These are phyloP conservation scores for Triticum turgidum DNA, from an alignment of 176 grass and related monocot species.

Conservation along the genomic window DNA sequence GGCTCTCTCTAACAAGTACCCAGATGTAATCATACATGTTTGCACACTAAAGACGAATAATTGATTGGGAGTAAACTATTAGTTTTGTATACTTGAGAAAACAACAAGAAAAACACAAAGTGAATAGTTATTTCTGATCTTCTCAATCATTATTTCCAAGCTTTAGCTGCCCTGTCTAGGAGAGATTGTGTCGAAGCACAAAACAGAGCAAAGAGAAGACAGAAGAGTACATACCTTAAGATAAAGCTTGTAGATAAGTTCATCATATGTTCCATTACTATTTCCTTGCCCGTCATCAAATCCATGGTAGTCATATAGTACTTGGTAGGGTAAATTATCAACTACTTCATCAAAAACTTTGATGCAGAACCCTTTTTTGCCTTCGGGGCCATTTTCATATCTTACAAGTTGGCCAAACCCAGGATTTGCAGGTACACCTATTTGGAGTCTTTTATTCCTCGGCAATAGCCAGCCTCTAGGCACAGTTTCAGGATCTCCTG, in stretches of 20 bases:
- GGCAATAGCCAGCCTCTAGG: slow-evolving; percentile 84
- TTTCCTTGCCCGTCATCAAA: slow-evolving; percentile 38
- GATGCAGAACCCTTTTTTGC: slow-evolving; percentile 39
- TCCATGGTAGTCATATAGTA: not conserved
- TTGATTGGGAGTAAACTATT: not conserved
- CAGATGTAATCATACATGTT: not conserved
- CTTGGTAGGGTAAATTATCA: slow-evolving; percentile 32
- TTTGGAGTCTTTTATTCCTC: slow-evolving; percentile 11
- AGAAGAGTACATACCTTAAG: slow-evolving; percentile 40
- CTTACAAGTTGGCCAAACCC: slow-evolving; percentile 49
- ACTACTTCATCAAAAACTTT: slow-evolving; percentile 58
- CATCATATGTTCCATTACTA: slow-evolving; percentile 58
- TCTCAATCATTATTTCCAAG: not conserved
- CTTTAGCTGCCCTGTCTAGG: not conserved
- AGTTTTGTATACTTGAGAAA: not conserved
- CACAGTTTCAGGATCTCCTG: slow-evolving; percentile 3
- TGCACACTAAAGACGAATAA: not conserved
- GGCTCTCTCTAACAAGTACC: not conserved
- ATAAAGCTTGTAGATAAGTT: slow-evolving; percentile 71
- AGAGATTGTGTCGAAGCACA: not conserved
- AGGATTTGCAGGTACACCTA: slow-evolving; percentile 61
- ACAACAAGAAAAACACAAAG: not conserved
- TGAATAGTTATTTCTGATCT: not conserved
- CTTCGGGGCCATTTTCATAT: not conserved
- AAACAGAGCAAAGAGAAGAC: slow-evolving; percentile 1